phyloP scores from a whole-genome alignment of 495 filamentous ascomycete species.

The Friedmanniomyces simplex region DNA sequence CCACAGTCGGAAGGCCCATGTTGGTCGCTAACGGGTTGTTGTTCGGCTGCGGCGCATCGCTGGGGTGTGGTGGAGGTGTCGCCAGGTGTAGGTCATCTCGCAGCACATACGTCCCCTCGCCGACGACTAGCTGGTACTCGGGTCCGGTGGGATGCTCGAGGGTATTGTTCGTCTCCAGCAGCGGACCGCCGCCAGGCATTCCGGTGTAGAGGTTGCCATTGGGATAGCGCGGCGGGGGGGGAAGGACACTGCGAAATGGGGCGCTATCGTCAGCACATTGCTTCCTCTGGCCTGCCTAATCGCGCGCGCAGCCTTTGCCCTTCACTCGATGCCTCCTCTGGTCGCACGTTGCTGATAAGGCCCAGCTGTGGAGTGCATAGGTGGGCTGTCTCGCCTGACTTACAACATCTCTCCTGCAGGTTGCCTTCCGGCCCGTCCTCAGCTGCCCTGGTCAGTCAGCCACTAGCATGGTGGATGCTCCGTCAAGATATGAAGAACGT shows the following conservation, averaged over 20 bases:
- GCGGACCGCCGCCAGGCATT: slow-evolving; percentile 44
- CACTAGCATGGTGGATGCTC: not conserved
- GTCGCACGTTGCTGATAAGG: not conserved
- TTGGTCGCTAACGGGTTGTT: slow-evolving; percentile 82
- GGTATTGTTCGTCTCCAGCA: slow-evolving; percentile 87
- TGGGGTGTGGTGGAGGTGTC: slow-evolving; percentile 89
- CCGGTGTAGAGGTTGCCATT: slow-evolving; percentile 19
- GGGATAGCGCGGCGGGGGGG: slow-evolving; percentile 70
- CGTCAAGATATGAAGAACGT: not conserved
- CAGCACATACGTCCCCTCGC: slow-evolving; percentile 87
- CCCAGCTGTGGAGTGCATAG: not conserved
- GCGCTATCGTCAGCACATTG: not conserved
- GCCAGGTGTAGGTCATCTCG: slow-evolving; percentile 85
- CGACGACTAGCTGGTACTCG: slow-evolving; percentile 74
- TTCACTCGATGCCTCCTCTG: too few species aligned
- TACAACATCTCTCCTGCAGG: not conserved
- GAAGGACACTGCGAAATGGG: slow-evolving; percentile 52
- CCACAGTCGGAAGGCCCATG: slow-evolving; percentile 65
- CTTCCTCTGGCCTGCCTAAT: not conserved
- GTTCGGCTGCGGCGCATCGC: slow-evolving; percentile 74
- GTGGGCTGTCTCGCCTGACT: not conserved
- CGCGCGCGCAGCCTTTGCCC: not conserved
- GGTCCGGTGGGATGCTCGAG: slow-evolving; percentile 68
- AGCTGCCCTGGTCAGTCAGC: not conserved
- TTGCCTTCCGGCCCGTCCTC: not conserved